Percentiles rank a stretch among this genome's conserved stretches.
These are phyloP conservation scores for Pseudotsuga menziesii DNA, from an alignment of 75 land plant species.

Conservation along the genomic window DNA sequence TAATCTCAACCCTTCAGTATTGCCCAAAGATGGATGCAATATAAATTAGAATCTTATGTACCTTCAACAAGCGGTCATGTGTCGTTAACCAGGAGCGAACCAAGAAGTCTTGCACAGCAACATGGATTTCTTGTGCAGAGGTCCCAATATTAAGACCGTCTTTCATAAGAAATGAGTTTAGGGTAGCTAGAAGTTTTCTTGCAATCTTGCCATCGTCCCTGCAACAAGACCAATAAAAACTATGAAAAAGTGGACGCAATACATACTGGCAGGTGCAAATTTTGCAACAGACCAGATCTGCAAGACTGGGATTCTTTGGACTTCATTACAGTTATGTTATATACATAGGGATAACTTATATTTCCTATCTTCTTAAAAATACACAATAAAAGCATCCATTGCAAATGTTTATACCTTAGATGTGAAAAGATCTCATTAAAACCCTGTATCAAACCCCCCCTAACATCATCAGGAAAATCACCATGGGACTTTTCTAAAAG, in stretches of 20 bases:
- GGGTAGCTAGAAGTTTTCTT: constrained; percentile 73
- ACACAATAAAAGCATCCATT: neutral
- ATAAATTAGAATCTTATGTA: constrained; percentile 13
- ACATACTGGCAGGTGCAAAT: no score
- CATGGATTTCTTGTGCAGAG: constrained; percentile 55
- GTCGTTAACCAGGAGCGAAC: constrained; percentile 73
- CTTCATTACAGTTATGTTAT: neutral
- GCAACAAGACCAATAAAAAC: neutral
- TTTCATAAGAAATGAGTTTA: constrained; percentile 63
- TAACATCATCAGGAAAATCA: constrained; percentile 57
- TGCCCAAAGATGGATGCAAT: neutral
- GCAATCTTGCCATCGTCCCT: constrained; percentile 87
- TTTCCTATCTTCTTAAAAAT: neutral
- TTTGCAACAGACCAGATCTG: neutral
- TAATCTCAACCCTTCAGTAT: neutral
- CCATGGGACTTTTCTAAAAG: constrained; percentile 85
- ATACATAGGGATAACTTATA: neutral
- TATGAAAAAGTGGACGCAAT: neutral
- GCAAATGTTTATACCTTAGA: constrained; percentile 43
- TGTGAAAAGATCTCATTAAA: constrained; percentile 58
- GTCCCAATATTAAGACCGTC: constrained; percentile 88
- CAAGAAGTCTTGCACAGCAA: constrained; percentile 53
- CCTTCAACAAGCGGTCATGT: constrained; percentile 81
- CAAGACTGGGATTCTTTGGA: neutral
- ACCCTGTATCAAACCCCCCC: constrained; percentile 51